phyloP scores from a whole-genome alignment of 192 early-diverging fungal species.

The Umbelopsis vinacea region DNA sequence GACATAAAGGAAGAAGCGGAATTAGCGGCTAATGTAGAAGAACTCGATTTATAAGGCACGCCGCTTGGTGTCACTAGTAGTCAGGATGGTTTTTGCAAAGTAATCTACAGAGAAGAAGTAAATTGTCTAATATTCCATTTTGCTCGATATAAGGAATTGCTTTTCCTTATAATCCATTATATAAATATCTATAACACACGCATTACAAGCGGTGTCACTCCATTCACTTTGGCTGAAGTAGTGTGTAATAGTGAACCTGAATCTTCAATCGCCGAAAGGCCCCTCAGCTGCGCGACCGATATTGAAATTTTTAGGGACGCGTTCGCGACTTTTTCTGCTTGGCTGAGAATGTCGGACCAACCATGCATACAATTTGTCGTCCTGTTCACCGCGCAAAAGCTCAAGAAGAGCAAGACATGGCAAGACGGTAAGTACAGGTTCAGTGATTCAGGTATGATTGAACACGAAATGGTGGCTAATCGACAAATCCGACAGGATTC shows the following conservation, averaged over 20 bases:
- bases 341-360: conserved; percentile 22
- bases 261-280: not conserved
- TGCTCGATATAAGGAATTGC: no score
- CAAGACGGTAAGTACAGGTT: conserved; percentile 47
- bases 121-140: no score
- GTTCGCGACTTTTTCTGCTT: conserved; percentile 10
- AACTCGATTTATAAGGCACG: not conserved
- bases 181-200: no score
- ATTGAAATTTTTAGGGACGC: conserved; percentile 14
- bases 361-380: conserved; percentile 27
- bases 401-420: conserved; percentile 60
- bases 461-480: not conserved
- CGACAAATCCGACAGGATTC: conserved; percentile 5
- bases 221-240: no score
- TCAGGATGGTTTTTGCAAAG: not conserved
- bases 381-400: conserved; percentile 54
- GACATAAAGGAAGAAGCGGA: not conserved
- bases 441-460: not conserved
- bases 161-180: no score
- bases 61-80: not conserved
- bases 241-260: not conserved
- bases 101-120: no score
- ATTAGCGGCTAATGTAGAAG: not conserved
- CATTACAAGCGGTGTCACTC: no score
- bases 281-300: not conserved